phyloP scores from a whole-genome alignment of 495 filamentous ascomycete genomes.

The Penicillium coffeae region DNA sequence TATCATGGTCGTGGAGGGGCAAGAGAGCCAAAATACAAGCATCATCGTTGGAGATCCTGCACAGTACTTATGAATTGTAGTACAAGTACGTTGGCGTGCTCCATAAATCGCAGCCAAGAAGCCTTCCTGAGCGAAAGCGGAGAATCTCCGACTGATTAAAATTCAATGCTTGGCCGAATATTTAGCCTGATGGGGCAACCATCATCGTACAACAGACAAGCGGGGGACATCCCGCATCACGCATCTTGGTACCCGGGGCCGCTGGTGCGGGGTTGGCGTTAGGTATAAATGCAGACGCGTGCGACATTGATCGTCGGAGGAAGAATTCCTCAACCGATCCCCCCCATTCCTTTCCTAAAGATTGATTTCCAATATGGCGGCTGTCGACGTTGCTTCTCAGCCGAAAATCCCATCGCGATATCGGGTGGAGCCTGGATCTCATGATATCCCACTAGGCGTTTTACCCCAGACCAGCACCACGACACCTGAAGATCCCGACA shows the following conservation, averaged over 20 bases:
- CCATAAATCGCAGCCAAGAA: too few relatives aligned
- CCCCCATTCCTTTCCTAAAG: neutral
- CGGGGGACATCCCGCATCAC: neutral
- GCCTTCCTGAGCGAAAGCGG: neutral
- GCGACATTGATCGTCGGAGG: neutral
- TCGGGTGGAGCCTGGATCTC: slow-evolving; percentile 57
- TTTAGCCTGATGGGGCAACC: neutral
- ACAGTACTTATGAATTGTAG: too few relatives aligned
- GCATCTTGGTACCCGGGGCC: too few relatives aligned
- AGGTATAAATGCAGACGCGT: neutral
- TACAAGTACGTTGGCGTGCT: too few relatives aligned
- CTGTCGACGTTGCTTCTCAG: slow-evolving; percentile 1
- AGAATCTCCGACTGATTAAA: neutral
- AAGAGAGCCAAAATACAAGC: too few relatives aligned
- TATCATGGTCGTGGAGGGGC: too few relatives aligned
- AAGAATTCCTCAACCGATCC: neutral
- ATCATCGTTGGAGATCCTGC: too few relatives aligned
- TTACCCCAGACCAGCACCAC: slow-evolving; percentile 29
- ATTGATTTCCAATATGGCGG: slow-evolving; percentile 6
- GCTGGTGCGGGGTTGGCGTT: neutral
- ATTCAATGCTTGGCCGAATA: neutral
- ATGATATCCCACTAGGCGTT: slow-evolving; percentile 41
- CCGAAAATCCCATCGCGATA: slow-evolving; percentile 44
- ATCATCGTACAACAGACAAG: neutral
- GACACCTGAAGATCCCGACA: slow-evolving; percentile 39